Evolutionary conservation across 2,329 filamentous ascomycete species (phyloP).

Genomic region (Hyphodiscus sp.): DNA sequence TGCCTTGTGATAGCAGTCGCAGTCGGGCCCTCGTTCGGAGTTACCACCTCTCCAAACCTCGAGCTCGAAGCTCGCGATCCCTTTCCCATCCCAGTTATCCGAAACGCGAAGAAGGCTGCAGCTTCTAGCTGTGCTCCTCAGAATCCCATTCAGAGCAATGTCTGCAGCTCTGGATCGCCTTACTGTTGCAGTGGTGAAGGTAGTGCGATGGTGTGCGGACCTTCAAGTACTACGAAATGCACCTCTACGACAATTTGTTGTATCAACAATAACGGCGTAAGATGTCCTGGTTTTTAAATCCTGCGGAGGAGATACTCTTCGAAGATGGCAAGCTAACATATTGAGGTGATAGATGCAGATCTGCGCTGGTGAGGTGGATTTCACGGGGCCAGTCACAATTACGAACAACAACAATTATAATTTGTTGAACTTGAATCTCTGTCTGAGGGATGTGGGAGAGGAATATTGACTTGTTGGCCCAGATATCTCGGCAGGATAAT

Average conservation of each 20-base stretch:
- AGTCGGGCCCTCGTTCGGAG: neutral
- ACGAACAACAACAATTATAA: neutral
- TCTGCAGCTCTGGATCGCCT: conserved; percentile 3
- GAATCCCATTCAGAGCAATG: conserved; percentile 1
- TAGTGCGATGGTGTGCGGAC: neutral
- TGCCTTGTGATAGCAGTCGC: neutral
- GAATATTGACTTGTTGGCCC: no score
- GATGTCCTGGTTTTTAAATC: neutral
- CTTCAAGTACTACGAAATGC: conserved; percentile 1
- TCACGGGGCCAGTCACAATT: conserved; percentile 9
- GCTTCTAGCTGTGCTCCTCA: neutral
- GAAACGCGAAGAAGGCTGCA: neutral
- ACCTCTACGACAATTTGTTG: conserved; percentile 4
- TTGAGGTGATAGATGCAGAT: conserved; percentile 4
- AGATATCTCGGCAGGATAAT: no score
- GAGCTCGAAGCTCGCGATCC: neutral
- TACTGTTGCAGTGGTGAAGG: conserved; percentile 4
- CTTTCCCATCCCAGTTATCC: neutral
- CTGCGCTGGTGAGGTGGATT: conserved; percentile 10
- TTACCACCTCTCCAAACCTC: neutral
- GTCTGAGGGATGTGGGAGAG: neutral
- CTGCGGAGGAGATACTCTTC: neutral
- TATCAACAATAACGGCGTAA: conserved; percentile 9
- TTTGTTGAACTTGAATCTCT: neutral
- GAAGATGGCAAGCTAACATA: neutral